These are phyloP conservation scores for Crithidia brevicula DNA, from an alignment of 208 protist species.

Conservation along the genomic window DNA sequence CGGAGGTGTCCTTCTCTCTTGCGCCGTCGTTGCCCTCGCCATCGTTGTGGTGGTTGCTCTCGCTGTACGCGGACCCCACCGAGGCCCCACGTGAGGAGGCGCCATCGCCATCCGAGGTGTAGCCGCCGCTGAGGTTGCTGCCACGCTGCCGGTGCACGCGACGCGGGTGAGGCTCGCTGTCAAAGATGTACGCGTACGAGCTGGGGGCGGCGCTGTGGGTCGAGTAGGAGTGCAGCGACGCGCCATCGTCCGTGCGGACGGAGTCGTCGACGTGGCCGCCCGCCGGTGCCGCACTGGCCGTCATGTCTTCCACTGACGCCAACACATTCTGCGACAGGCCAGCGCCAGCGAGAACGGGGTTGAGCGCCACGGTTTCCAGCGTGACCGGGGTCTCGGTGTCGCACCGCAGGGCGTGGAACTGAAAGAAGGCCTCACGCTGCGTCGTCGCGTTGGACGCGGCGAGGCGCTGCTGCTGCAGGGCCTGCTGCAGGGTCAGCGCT, in stretches of 20 bases:
- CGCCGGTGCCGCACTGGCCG: constrained; percentile 1
- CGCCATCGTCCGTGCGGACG: constrained; percentile 22
- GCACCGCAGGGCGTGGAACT: constrained; percentile 33
- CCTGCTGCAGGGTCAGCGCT: constrained; percentile 3
- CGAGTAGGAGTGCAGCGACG: constrained; percentile 28
- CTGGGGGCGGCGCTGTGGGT: constrained; percentile 28
- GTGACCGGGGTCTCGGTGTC: constrained; percentile 27
- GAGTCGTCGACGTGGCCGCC: constrained; percentile 6
- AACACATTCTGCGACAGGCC: constrained; percentile 17
- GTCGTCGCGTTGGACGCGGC: constrained; percentile 7
- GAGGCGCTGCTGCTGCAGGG: constrained; percentile 29
- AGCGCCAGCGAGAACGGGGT: constrained; percentile 12
- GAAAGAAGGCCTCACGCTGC: constrained; percentile 35
- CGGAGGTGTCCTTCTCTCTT: background rate
- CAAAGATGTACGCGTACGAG: constrained; percentile 35
- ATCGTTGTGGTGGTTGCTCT: constrained; percentile 30
- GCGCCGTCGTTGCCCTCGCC: constrained; percentile 15
- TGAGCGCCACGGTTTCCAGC: constrained; percentile 31
- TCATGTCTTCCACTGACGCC: constrained; percentile 13
- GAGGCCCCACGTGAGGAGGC: constrained; percentile 18
- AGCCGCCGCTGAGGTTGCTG: constrained; percentile 13
- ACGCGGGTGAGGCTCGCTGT: constrained; percentile 23
- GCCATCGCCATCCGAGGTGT: constrained; percentile 17
- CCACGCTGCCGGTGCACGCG: constrained; percentile 15
- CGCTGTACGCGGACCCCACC: constrained; percentile 38